Conservation (phyloP, 2,329 filamentous ascomycete genomes). For the Fusarium sp. region DNA sequence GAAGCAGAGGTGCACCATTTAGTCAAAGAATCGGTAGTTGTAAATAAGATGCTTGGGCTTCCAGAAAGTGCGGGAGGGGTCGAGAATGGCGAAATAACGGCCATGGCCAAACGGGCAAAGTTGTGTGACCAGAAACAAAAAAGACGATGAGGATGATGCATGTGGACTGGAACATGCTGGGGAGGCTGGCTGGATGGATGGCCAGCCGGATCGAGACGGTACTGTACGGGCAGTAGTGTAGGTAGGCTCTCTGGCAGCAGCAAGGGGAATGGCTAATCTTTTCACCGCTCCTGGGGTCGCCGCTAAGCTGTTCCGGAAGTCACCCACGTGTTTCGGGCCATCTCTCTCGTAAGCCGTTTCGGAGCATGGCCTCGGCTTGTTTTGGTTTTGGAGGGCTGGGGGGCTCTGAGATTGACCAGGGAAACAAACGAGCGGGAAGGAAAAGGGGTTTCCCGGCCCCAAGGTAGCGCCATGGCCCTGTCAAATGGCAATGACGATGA, state of each 20-base stretch:
- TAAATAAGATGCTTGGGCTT: no score
- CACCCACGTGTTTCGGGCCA: conserved; percentile 48
- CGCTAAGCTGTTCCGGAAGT: conserved; percentile 50
- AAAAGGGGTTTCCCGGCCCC: conserved; percentile 43
- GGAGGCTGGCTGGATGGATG: conserved; percentile 26
- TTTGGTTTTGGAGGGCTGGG: conserved; percentile 25
- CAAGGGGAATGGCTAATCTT: conserved; percentile 43
- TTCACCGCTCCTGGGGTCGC: conserved; percentile 46
- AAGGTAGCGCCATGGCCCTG: conserved; percentile 41
- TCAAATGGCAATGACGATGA: conserved; percentile 24
- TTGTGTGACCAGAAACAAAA: conserved; percentile 16
- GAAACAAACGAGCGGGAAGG: conserved; percentile 42
- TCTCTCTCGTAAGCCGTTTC: conserved; percentile 41
- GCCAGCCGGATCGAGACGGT: conserved; percentile 39
- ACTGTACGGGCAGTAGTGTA: no score
- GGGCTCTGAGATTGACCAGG: conserved; percentile 18
- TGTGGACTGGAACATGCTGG: conserved; percentile 7
- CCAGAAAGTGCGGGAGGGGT: background rate
- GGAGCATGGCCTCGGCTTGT: conserved; percentile 34
- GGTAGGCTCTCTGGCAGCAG: conserved; percentile 25
- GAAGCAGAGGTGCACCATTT: no score
- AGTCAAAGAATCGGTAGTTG: no score
- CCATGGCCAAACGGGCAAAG: conserved; percentile 17
- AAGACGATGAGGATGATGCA: conserved; percentile 22
- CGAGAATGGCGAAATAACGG: conserved; percentile 3